Evolutionary conservation across 75 land plant genomes (phyloP), one percentile per base, ranked within the genome.

Genomic region (Cunninghamia lanceolata): DNA sequence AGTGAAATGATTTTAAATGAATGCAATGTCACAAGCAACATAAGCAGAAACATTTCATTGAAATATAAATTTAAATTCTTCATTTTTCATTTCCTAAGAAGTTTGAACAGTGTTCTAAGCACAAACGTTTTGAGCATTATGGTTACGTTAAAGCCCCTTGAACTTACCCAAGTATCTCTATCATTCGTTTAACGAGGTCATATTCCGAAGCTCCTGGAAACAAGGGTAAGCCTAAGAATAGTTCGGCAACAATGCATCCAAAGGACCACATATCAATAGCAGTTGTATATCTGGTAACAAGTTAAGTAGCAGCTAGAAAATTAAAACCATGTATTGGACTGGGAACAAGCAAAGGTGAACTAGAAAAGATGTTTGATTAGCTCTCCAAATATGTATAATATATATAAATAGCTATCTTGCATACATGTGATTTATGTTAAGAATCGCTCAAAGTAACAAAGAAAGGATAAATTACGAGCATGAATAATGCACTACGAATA

Each of bases 201-300:
- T 91, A 97, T 75, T 96, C 97, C 59, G 98, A 96, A 50, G 91
- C 94, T 63, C 99, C 99, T 36, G 99, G 94, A 85, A 97, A 97
- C 63, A 97, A 86, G 36, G 99, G 99, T 76, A 97, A 77, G n/a
- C 99, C 99, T 50, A 97, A 79, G 86, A 96, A 97, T 36, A 97
- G 90, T 87, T 97, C 99, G 66, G 96, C 98, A 77, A 94, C 98
- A 84, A 97, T 96, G 85, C 99, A 97, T 28, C 99, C 99, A 87
- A 97, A 91, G 10, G 99, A 97, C 99, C 99, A 97, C 99, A 97
- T 97, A 84, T 97, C 99, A 85, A 97, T 97, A 38, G 98, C 94
- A 54, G 99, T 96, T 28, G 98, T 94, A 84, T 98, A 96, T 87
- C 97, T 96, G 74, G 63, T 53, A 10, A 45, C 43, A 82, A 73